These are phyloP conservation scores for Taphrina confusa DNA, from an alignment of 1,139 yeast species.

Conservation along the genomic window DNA sequence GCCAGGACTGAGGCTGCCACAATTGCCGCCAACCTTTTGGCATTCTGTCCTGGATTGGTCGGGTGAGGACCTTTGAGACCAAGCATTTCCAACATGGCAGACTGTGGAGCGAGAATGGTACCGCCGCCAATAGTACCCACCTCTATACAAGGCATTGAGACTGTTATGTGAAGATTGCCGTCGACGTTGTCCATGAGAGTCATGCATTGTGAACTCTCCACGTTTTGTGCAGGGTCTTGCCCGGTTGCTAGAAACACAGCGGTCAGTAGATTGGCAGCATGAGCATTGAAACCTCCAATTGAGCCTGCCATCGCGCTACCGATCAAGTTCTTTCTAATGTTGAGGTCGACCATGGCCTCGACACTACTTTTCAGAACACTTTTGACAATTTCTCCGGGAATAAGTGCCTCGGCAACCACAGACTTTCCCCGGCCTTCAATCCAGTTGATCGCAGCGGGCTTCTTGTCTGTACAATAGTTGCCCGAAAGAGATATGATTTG, in stretches of 20 bases:
- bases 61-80: conserved; percentile 97
- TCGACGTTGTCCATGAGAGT: conserved; percentile 79
- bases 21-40: conserved; percentile 90
- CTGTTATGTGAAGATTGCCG: conserved; percentile 87
- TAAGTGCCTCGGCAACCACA: conserved; percentile 93
- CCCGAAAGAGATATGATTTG: conserved; percentile 89
- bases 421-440: conserved; percentile 98
- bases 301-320: conserved; percentile 99
- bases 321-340: conserved; percentile 80
- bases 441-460: conserved; percentile 98
- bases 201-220: conserved; percentile 95
- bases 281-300: conserved; percentile 97
- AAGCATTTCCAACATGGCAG: conserved; percentile 88
- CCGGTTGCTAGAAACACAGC: conserved; percentile 94
- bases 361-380: conserved; percentile 89
- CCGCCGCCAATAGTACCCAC: conserved; percentile 99
- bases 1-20: conserved; percentile 96
- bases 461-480: conserved; percentile 95
- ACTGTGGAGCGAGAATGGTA: conserved; percentile 94
- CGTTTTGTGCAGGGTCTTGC: conserved; percentile 62
- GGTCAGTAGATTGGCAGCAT: conserved; percentile 93
- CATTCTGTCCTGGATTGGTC: conserved; percentile 89
- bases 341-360: conserved; percentile 85
- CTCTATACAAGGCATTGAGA: conserved; percentile 98
- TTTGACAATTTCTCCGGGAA: conserved; percentile 77